Evolutionary conservation across 345 rosid species (phyloP), one percentile per base, ranked within the genome.

Genomic region (Durio zibethinus): DNA sequence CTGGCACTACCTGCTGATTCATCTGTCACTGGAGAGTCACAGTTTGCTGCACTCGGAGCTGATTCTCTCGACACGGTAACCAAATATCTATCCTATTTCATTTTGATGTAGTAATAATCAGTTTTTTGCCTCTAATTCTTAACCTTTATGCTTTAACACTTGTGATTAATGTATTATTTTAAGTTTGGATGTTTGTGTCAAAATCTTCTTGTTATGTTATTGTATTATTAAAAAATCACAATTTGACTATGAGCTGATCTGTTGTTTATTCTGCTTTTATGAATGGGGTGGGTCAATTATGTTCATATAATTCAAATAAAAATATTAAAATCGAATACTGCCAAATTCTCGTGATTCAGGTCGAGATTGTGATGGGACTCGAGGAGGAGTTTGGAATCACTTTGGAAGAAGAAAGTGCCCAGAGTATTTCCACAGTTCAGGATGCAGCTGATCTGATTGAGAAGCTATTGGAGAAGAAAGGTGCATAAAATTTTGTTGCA

Each of bases 401-500:
- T n/a, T 89, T 89, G 81, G 88, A 76, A n/a, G 98, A 90, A 77
- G 93, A 91, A 71, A 88, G 84, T 56, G 94, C 98, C 14, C 91
- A 91, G 86, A 47, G 74, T 2, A 88, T 91, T 20, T 12, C 81
- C 0, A 87, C 94, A 0, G 89, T 90, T 50, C 92, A 89, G 83
- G 87, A 93, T 68, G 97, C 98, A 4, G 97, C 97, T 0, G 92
- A 87, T 78, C 74, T 90, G 76, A 93, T 91, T 23, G 98, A 91
- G 84, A 78, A 84, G 80, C 89, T 90, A 5, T 53, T 83, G 4
- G 69, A 56, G 77, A 77, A 56, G 10, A 85, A 87, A 80, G 73
- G 65, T 25, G 85, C 81, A 73, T 72, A 79, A 82, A 47, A 29
- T 21, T 1, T 4, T 31, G 48, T 15, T 27, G 56, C 20, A 69